Evolutionary conservation across 306 rosid species (phyloP).

Genomic region (Trifolium repens): DNA sequence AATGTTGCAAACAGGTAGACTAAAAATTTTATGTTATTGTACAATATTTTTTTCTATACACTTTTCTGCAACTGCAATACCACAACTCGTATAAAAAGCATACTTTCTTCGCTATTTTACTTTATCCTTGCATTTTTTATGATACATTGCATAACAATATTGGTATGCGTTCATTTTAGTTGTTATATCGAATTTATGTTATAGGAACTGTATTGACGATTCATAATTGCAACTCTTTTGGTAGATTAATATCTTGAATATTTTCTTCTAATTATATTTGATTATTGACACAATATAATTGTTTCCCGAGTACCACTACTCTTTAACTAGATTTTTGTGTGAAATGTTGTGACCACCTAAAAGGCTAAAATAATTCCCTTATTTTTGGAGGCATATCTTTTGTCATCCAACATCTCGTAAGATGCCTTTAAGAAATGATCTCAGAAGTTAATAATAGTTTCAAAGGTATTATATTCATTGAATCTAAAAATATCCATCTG

Average conservation of each 20-base stretch:
- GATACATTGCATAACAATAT: neutral
- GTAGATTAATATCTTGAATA: neutral
- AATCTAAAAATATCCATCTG: conserved; percentile 39
- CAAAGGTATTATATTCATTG: conserved; percentile 3
- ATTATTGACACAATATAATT: neutral
- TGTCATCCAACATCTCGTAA: neutral
- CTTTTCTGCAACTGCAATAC: conserved; percentile 24
- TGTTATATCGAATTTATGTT: neutral
- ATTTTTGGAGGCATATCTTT: neutral
- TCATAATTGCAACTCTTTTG: neutral
- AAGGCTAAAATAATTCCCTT: no score
- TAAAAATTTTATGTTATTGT: conserved; percentile 21
- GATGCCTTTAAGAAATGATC: neutral
- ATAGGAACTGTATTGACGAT: neutral
- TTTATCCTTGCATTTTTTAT: neutral
- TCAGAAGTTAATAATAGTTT: conserved; percentile 2
- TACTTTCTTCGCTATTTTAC: neutral
- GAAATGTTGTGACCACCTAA: neutral
- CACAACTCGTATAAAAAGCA: conserved; percentile 5
- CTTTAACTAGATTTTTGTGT: neutral
- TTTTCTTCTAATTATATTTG: neutral
- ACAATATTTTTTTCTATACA: conserved; percentile 14
- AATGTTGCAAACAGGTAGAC: conserved; percentile 85
- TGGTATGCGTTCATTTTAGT: neutral
- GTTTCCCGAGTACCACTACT: neutral